A percentile compares a stretch with the other conserved stretches of the same genome.
Evolutionary conservation across 2,329 filamentous ascomycete species (phyloP).

Genomic region (Dactylellina drechsleri): DNA sequence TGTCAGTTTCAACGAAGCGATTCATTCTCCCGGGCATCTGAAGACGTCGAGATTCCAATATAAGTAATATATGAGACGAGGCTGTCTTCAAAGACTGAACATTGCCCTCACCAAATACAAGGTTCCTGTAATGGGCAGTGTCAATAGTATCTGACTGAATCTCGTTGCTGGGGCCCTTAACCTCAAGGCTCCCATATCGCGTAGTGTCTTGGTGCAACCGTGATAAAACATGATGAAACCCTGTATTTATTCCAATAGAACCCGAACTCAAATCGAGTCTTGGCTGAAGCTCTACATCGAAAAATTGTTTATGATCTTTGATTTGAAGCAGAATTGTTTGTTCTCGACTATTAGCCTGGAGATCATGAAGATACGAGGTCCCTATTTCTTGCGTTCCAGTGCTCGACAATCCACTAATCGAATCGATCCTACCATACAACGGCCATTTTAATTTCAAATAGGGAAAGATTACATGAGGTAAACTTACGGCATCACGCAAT

Average conservation of each 20-base stretch:
- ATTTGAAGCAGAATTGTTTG: slow-evolving; percentile 34
- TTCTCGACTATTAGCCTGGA: slow-evolving; percentile 23
- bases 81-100: slow-evolving; percentile 50
- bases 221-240: slow-evolving; percentile 8
- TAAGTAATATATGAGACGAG: slow-evolving; percentile 46
- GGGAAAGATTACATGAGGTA: not conserved
- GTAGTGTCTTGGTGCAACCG: slow-evolving; percentile 22
- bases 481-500: slow-evolving; percentile 76
- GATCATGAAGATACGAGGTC: slow-evolving; percentile 19
- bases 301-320: slow-evolving; percentile 39
- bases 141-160: not conserved
- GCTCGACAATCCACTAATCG: not conserved
- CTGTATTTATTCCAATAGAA: not conserved
- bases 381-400: slow-evolving; percentile 55
- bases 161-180: not conserved
- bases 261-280: not conserved
- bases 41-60: slow-evolving; percentile 37
- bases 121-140: not conserved
- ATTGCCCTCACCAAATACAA: slow-evolving; percentile 35
- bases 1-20: slow-evolving; percentile 58
- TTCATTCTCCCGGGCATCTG: slow-evolving; percentile 57
- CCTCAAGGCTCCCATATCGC: not conserved
- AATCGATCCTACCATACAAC: slow-evolving; percentile 15
- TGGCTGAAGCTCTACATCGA: slow-evolving; percentile 5
- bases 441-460: not conserved